These are phyloP conservation scores for Xylariales sp. DNA, from an alignment of 2,329 filamentous ascomycete species.

Conservation along the genomic window DNA sequence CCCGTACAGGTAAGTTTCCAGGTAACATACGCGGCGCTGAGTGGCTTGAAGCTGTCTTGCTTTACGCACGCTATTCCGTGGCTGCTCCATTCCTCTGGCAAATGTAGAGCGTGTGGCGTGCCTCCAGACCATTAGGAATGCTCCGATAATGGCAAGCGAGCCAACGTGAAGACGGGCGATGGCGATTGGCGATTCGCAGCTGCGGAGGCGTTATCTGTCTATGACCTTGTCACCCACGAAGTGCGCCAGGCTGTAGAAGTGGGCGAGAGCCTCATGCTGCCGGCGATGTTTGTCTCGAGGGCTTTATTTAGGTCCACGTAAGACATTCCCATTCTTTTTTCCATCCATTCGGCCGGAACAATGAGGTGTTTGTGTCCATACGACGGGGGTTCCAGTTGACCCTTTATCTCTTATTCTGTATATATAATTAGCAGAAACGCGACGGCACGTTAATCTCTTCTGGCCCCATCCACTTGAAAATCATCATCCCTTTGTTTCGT, in stretches of 20 bases:
- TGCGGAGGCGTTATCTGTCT: not conserved
- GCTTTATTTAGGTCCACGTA: conserved; percentile 8
- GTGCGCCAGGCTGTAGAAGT: not conserved
- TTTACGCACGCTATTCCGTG: not conserved
- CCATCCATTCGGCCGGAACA: not conserved
- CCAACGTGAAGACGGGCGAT: not conserved
- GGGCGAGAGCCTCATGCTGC: not conserved
- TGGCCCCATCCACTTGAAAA: not conserved
- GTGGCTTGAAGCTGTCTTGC: not conserved
- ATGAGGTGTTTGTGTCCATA: not conserved
- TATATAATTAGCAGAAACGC: not conserved
- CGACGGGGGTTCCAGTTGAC: not conserved
- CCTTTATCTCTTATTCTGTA: not conserved
- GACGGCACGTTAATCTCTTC: not conserved
- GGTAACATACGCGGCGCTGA: not conserved
- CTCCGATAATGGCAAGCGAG: not conserved
- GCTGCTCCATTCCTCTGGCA: conserved; percentile 7
- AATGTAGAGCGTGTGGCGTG: conserved; percentile 11
- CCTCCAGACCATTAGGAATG: conserved; percentile 7
- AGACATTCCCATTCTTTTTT: not conserved
- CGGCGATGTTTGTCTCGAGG: conserved; percentile 1
- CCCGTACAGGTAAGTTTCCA: not conserved
- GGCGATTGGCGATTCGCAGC: not conserved
- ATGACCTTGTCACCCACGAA: not conserved
- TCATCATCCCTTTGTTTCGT: not conserved